phyloP scores from a whole-genome alignment of 2,329 filamentous ascomycete genomes.

The Colletotrichum sp. region DNA sequence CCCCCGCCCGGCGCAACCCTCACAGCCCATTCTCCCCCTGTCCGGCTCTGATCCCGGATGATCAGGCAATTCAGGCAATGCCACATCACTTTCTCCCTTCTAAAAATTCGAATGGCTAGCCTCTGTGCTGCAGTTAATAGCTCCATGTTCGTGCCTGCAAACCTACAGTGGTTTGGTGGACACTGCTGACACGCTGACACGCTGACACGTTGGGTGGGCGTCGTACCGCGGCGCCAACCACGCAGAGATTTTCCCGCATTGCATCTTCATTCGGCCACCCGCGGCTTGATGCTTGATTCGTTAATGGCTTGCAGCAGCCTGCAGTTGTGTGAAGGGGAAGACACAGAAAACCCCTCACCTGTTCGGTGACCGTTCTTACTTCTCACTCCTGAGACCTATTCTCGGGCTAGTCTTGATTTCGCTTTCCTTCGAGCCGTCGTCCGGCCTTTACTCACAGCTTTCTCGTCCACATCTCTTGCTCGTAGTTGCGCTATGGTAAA shows the following conservation, averaged over 20 bases:
- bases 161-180: slow-evolving; percentile 16
- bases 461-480: neutral
- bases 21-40: slow-evolving; percentile 5
- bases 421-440: neutral
- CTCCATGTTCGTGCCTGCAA: neutral
- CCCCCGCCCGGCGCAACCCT: slow-evolving; percentile 6
- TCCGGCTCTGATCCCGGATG: slow-evolving; percentile 22
- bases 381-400: neutral
- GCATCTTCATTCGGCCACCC: neutral
- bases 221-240: neutral
- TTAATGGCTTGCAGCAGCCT: neutral
- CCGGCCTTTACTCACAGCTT: neutral
- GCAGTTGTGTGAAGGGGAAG: neutral
- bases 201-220: neutral
- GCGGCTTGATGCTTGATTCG: neutral
- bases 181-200: neutral
- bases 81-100: slow-evolving; percentile 4
- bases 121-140: neutral
- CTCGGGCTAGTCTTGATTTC: neutral
- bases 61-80: slow-evolving; percentile 19
- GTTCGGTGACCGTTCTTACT: neutral
- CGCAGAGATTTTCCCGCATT: slow-evolving; percentile 3
- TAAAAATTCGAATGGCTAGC: neutral
- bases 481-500: neutral
- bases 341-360: neutral